These are phyloP conservation scores for Nymphaea thermarum DNA, from an alignment of 164 flowering plant species.

Conservation along the genomic window DNA sequence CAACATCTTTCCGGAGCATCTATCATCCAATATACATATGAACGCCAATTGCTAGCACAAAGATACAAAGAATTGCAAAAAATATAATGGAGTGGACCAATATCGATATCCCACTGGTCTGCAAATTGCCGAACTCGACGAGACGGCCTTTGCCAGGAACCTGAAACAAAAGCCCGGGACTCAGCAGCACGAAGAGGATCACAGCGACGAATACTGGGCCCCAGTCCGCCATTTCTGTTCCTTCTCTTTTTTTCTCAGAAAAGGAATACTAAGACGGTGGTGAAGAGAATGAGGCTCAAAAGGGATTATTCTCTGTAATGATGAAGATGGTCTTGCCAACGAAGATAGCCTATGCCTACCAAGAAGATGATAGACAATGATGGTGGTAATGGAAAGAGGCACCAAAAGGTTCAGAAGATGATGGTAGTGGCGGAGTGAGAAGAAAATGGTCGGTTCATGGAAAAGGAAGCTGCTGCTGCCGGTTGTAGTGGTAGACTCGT, in stretches of 20 bases:
- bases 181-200: constrained; percentile 19
- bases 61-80: constrained; percentile 13
- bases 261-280: not conserved
- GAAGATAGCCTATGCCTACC: too few relatives aligned
- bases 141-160: constrained; percentile 11
- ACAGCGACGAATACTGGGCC: constrained; percentile 27
- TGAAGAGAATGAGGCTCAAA: not conserved
- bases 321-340: too few relatives aligned
- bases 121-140: constrained; percentile 20
- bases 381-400: too few relatives aligned
- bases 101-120: constrained; percentile 21
- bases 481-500: too few relatives aligned
- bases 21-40: constrained; percentile 38
- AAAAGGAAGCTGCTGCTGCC: too few relatives aligned
- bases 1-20: not conserved
- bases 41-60: constrained; percentile 20
- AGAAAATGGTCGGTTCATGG: too few relatives aligned
- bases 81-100: constrained; percentile 16
- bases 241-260: not conserved
- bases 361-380: too few relatives aligned
- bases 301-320: too few relatives aligned
- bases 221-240: constrained; percentile 23
- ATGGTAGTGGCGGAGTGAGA: too few relatives aligned
- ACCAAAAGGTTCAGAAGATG: too few relatives aligned
- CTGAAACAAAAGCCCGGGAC: constrained; percentile 19